Conservation (phyloP, 1,139 yeast species). For the Pichia norvegensis region DNA sequence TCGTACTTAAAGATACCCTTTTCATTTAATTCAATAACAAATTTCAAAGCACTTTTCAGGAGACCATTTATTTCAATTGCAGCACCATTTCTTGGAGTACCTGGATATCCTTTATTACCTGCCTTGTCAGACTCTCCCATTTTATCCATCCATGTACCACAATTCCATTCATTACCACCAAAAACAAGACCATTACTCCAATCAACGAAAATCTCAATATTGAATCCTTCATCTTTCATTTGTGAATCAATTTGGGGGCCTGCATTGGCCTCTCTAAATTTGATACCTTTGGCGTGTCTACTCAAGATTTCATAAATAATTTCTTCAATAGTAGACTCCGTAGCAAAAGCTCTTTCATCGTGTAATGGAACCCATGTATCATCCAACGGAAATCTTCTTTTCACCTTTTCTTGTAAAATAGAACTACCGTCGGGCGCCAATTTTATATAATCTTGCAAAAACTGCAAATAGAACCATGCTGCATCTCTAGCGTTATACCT, state of each 20-base stretch:
- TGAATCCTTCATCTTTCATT: conserved; percentile 89
- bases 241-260: conserved; percentile 83
- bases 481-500: conserved; percentile 96
- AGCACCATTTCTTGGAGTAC: conserved; percentile 97
- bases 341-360: conserved; percentile 68
- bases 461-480: conserved; percentile 87
- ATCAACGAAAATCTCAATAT: conserved; percentile 72
- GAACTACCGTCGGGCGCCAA: conserved; percentile 61
- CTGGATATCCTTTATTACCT: conserved; percentile 82
- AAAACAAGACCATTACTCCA: conserved; percentile 83
- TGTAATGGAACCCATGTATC: conserved; percentile 67
- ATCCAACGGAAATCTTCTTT: conserved; percentile 72
- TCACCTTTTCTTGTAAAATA: conserved; percentile 64
- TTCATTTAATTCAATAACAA: conserved; percentile 54
- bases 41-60: conserved; percentile 73
- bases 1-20: conserved; percentile 50
- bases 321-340: conserved; percentile 64
- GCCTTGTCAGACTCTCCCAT: conserved; percentile 93
- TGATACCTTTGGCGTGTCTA: conserved; percentile 84
- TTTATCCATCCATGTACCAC: conserved; percentile 99
- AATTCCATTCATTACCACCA: conserved; percentile 88
- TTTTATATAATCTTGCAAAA: conserved; percentile 71
- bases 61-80: conserved; percentile 89
- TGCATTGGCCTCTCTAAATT: conserved; percentile 92
- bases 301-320: conserved; percentile 71